These are phyloP conservation scores for Arthrobotrys musiformis DNA, from an alignment of 2,329 filamentous ascomycete species.

Conservation along the genomic window DNA sequence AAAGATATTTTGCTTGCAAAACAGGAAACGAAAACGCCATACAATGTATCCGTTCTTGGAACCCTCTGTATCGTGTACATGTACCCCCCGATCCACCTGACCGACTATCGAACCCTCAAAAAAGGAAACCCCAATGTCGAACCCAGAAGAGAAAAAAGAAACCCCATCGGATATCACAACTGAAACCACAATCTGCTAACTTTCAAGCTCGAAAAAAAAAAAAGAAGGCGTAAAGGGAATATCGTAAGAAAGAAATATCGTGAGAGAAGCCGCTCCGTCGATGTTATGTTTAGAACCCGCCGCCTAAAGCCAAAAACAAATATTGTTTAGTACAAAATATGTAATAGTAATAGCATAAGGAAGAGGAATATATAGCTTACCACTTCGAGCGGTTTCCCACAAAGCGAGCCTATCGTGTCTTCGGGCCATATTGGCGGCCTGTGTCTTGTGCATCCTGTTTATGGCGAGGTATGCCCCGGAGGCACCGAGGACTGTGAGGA, in stretches of 20 bases:
- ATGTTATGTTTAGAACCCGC: conserved; percentile 37
- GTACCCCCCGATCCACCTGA: not conserved
- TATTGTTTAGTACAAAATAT: too few relatives aligned
- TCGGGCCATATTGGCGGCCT: conserved; percentile 24
- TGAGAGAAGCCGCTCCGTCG: not conserved
- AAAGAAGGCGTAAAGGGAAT: not conserved
- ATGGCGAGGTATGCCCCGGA: conserved; percentile 50
- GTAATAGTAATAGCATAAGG: too few relatives aligned
- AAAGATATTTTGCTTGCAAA: not conserved
- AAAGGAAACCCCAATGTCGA: not conserved
- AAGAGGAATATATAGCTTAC: conserved; percentile 31
- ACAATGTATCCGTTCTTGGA: not conserved
- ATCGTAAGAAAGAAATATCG: not conserved
- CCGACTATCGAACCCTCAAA: not conserved
- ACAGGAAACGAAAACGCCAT: not conserved
- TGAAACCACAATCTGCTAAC: not conserved
- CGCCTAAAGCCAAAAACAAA: conserved; percentile 6
- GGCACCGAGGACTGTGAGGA: conserved; percentile 50
- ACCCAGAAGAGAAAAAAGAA: not conserved
- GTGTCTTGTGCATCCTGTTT: conserved; percentile 36
- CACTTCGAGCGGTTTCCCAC: conserved; percentile 53
- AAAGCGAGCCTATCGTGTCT: conserved; percentile 38
- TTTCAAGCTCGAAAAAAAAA: not conserved
- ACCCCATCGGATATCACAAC: conserved; percentile 4
- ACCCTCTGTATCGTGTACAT: conserved; percentile 1